Evolutionary conservation across 2,329 filamentous ascomycete species (phyloP), one percentile per base, ranked within the genome.

Genomic region (Fusarium pseudograminearum): DNA sequence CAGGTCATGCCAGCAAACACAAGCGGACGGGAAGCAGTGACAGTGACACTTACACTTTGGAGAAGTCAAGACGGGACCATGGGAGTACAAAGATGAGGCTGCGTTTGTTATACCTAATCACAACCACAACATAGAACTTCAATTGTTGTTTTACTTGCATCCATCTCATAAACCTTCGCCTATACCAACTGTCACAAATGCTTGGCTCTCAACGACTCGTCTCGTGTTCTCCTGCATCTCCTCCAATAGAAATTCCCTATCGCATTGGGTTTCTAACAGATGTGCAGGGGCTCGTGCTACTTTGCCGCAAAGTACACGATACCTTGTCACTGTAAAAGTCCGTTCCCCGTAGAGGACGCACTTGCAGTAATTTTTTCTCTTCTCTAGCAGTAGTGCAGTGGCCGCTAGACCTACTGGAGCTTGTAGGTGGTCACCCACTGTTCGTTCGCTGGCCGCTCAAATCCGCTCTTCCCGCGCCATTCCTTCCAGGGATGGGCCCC

Each of bases 401-500:
- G 47, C 20, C 48, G 48, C 48, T 40, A 51, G 31, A 34, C 31
- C 30, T 36, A 24, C 31, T 45, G 26, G 26, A 46, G 24, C 24
- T 51, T 26, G 18, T 34, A 18, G 45, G 28, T 33, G 48, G 33
- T 28, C 48, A 40, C 33, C 34, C 33, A 38, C 33, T 51, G 58
- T 56, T 52, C 45, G 47, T 48, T 46, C 44, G 48, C 48, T 44
- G 36, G 41, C 42, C 60, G 58, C 41, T 44, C 54, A 57, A 64
- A 67, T 54, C 67, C 67, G 67, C 63, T 60, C 67, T 51, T 65
- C 55, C 67, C 67, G 59, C 51, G 47, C 41, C 67, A 60, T 59
- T 57, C 58, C 56, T 54, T 38, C 42, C 36, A 52, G 38, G 34
- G 48, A 36, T 51, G 42, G 42, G 18, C 34, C 34, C 33, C 16